These are phyloP conservation scores for Cutaneotrichosporon sp. DNA, from an alignment of 1,284 basidiomycete species.

Conservation along the genomic window DNA sequence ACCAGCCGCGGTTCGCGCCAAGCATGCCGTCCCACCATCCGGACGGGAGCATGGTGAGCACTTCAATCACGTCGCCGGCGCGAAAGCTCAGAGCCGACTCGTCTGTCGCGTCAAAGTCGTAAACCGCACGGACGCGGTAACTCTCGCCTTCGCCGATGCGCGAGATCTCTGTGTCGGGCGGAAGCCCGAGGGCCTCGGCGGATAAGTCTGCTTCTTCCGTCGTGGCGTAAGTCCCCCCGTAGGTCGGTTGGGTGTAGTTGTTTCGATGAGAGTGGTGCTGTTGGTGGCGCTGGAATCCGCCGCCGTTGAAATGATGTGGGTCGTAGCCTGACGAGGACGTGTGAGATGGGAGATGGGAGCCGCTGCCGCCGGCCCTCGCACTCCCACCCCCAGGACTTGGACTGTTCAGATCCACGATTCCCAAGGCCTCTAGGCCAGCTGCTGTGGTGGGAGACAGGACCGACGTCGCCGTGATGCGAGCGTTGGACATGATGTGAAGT, in stretches of 20 bases:
- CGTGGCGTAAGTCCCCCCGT: not conserved
- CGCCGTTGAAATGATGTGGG: not conserved
- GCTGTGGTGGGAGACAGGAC: slow-evolving; percentile 1
- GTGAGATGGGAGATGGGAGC: slow-evolving; percentile 1
- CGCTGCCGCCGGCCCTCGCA: not conserved
- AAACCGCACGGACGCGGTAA: slow-evolving; percentile 72
- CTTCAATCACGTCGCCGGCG: slow-evolving; percentile 86
- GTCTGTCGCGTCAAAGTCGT: slow-evolving; percentile 86
- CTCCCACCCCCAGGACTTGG: not conserved
- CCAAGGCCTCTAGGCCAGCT: slow-evolving; percentile 7
- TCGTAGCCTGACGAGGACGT: not conserved
- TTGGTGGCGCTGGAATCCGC: not conserved
- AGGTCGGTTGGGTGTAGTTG: not conserved
- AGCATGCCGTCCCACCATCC: slow-evolving; percentile 99
- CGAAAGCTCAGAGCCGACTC: slow-evolving; percentile 81
- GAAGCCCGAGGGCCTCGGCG: slow-evolving; percentile 12
- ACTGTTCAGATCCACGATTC: slow-evolving; percentile 8
- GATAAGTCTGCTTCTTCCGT: slow-evolving; percentile 4
- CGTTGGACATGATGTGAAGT: slow-evolving; percentile 1
- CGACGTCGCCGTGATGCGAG: slow-evolving; percentile 4
- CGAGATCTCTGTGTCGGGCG: slow-evolving; percentile 13
- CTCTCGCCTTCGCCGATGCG: slow-evolving; percentile 19
- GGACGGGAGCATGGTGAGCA: slow-evolving; percentile 80
- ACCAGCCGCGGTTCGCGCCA: slow-evolving; percentile 87
- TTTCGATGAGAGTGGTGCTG: not conserved